phyloP scores from a whole-genome alignment of 257 asterid genomes.

The Forsythia viridissima region DNA sequence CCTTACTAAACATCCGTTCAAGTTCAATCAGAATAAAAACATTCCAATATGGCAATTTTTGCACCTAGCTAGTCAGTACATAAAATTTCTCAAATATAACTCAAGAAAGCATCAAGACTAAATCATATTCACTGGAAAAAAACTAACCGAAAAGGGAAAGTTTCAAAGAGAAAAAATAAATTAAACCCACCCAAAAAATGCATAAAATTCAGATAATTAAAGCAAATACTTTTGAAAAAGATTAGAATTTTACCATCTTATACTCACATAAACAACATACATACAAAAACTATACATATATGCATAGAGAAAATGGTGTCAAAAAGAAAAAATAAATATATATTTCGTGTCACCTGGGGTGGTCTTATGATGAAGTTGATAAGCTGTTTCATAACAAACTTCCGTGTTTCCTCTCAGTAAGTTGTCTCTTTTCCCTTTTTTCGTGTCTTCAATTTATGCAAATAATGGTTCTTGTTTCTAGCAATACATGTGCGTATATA shows the following conservation, averaged over 20 bases:
- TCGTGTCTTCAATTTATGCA: conserved; percentile 22
- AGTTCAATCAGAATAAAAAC: too few relatives aligned
- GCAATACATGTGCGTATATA: neutral
- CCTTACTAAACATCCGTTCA: too few relatives aligned
- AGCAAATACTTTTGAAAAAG: conserved; percentile 31
- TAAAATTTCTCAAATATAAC: too few relatives aligned
- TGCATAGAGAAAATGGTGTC: neutral
- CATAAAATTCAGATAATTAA: too few relatives aligned
- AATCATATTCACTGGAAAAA: too few relatives aligned
- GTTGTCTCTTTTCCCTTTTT: conserved; percentile 26
- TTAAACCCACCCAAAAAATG: conserved; percentile 15
- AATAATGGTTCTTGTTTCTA: neutral
- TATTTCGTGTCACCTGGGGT: conserved; percentile 65
- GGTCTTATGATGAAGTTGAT: conserved; percentile 95
- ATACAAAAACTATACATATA: neutral
- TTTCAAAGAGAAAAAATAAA: conserved; percentile 12
- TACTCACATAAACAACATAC: neutral
- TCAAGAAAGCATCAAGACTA: too few relatives aligned
- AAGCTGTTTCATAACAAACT: conserved; percentile 95
- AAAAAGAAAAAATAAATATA: neutral
- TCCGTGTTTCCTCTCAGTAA: too few relatives aligned
- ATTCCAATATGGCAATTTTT: too few relatives aligned
- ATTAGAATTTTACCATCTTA: conserved; percentile 15
- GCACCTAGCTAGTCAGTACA: too few relatives aligned
- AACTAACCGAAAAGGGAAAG: neutral